Evolutionary conservation across 352 stramenopile genomes (phyloP).

Genomic region (Phytophthora megakarya): DNA sequence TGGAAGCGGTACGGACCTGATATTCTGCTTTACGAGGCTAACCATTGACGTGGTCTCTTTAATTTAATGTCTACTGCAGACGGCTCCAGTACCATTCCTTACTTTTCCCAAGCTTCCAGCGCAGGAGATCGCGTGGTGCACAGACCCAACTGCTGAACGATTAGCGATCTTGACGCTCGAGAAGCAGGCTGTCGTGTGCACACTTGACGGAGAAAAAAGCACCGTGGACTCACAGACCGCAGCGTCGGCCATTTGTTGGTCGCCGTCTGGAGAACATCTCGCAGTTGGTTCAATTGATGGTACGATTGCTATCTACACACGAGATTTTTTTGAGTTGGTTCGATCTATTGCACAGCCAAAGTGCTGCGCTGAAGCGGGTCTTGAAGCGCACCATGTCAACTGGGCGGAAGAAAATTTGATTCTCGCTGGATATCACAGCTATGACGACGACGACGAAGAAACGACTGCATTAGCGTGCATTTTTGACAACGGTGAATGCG

Average conservation of each 20-base stretch:
- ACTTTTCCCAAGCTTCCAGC: constrained; percentile 42
- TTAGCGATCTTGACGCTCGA: constrained; percentile 51
- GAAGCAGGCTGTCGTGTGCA: constrained; percentile 50
- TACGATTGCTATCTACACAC: constrained; percentile 44
- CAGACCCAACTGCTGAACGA: constrained; percentile 20
- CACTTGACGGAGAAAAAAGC: constrained; percentile 30
- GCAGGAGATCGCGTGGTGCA: constrained; percentile 60
- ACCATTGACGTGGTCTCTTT: neutral
- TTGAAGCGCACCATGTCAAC: constrained; percentile 70
- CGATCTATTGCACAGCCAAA: constrained; percentile 47
- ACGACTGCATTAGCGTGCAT: constrained; percentile 58
- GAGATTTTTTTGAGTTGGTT: constrained; percentile 30
- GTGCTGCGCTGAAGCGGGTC: constrained; percentile 37
- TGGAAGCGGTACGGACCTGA: constrained; percentile 44
- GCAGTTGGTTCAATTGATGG: constrained; percentile 46
- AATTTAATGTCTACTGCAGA: constrained; percentile 24
- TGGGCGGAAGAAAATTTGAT: constrained; percentile 75
- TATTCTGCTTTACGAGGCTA: constrained; percentile 1
- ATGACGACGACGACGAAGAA: constrained; percentile 58
- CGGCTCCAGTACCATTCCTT: constrained; percentile 38
- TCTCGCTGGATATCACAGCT: constrained; percentile 62
- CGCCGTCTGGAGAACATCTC: constrained; percentile 46
- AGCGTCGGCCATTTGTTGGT: constrained; percentile 56
- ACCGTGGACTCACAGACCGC: constrained; percentile 22
- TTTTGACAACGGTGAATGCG: constrained; percentile 52